Conservation (phyloP, 1,284 basidiomycete species). For the Boletus hoseneyae region DNA sequence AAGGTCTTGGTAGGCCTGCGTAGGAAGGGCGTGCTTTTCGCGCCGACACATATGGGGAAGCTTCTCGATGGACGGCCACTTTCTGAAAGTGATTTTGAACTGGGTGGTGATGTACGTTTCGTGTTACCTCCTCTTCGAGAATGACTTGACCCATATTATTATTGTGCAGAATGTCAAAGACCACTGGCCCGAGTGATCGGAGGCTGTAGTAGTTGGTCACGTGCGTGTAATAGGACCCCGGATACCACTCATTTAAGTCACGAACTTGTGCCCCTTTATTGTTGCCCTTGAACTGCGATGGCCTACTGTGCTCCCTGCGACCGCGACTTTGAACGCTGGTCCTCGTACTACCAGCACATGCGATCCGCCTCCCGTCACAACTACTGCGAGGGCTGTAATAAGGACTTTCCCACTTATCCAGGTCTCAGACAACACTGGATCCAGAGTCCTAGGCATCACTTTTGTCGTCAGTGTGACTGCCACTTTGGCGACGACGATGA, state of each 20-base stretch:
- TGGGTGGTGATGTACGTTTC: constrained; percentile 8
- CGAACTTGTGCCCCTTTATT: too few species aligned
- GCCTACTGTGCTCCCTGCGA: constrained; percentile 20
- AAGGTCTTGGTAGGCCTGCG: constrained; percentile 34
- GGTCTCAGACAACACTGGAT: constrained; percentile 27
- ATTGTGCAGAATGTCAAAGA: neutral
- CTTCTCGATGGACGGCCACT: constrained; percentile 37
- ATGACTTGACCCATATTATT: neutral
- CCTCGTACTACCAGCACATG: constrained; percentile 27
- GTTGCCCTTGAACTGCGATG: too few species aligned
- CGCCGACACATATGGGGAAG: constrained; percentile 41
- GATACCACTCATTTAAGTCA: constrained; percentile 4
- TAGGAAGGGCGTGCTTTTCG: constrained; percentile 41
- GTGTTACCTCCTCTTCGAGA: neutral
- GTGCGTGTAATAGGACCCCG: constrained; percentile 30
- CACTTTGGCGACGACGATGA: constrained; percentile 31
- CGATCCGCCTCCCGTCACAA: constrained; percentile 18
- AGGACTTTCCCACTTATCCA: constrained; percentile 17
- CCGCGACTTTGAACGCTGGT: constrained; percentile 10
- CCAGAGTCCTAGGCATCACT: constrained; percentile 30
- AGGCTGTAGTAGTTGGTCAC: constrained; percentile 15
- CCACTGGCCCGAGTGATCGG: neutral
- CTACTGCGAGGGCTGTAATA: constrained; percentile 20
- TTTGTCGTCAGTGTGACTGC: constrained; percentile 43
- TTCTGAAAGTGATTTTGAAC: constrained; percentile 25